Evolutionary conservation across 495 filamentous ascomycete genomes (phyloP).

Genomic region (Trichocladium antarcticum): DNA sequence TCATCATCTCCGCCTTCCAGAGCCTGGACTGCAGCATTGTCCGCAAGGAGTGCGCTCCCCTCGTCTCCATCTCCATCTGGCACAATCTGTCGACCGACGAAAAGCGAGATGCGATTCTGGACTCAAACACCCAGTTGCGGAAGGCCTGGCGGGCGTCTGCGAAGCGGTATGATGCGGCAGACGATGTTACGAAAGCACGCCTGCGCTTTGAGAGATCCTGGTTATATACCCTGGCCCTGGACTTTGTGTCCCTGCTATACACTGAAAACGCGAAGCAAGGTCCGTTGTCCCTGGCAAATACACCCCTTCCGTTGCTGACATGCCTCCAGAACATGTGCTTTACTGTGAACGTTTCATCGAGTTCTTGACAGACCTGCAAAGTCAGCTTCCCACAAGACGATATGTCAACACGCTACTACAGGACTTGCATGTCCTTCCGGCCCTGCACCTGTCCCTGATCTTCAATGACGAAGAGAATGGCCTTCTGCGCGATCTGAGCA

Average conservation of each 20-base stretch:
- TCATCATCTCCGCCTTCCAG: slow-evolving; percentile 85
- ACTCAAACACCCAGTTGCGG: slow-evolving; percentile 55
- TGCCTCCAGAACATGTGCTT: slow-evolving; percentile 48
- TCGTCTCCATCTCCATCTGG: slow-evolving; percentile 94
- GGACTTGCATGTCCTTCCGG: slow-evolving; percentile 77
- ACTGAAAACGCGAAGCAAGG: slow-evolving; percentile 36
- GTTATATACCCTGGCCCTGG: slow-evolving; percentile 77
- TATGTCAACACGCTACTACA: slow-evolving; percentile 88
- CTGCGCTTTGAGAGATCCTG: slow-evolving; percentile 87
- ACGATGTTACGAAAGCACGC: slow-evolving; percentile 65
- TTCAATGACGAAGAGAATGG: slow-evolving; percentile 64
- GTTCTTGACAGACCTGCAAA: slow-evolving; percentile 79
- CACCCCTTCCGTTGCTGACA: slow-evolving; percentile 9
- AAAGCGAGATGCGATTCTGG: slow-evolving; percentile 55
- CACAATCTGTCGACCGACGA: slow-evolving; percentile 69
- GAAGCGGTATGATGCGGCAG: slow-evolving; percentile 80
- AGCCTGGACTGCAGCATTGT: slow-evolving; percentile 83
- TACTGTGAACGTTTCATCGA: slow-evolving; percentile 94
- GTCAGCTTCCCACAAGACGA: slow-evolving; percentile 85
- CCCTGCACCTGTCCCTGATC: slow-evolving; percentile 67
- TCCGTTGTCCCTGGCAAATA: not conserved
- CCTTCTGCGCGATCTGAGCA: slow-evolving; percentile 70
- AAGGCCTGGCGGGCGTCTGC: slow-evolving; percentile 85
- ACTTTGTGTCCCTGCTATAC: slow-evolving; percentile 69
- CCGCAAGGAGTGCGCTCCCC: slow-evolving; percentile 87